Conservation (phyloP, 768 basidiomycete genomes). For the Gymnopilus junonius region DNA sequence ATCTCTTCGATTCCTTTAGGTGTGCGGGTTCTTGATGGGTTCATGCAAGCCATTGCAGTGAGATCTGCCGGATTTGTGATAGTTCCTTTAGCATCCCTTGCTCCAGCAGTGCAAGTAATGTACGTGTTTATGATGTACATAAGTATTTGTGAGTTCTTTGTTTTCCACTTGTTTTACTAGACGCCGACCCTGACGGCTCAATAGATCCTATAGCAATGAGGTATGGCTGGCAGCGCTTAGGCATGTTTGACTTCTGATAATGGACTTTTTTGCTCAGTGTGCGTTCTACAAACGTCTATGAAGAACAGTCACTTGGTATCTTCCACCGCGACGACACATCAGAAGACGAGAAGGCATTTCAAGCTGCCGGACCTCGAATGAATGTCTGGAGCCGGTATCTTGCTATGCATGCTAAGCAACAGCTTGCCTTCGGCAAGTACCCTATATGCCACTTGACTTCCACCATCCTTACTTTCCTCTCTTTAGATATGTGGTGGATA, state of each 20-base stretch:
- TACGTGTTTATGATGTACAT: slow-evolving; percentile 96
- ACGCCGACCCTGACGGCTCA: neutral
- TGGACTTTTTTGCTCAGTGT: slow-evolving; percentile 55
- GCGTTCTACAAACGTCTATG: slow-evolving; percentile 92
- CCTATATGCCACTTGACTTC: neutral
- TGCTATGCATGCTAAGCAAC: slow-evolving; percentile 80
- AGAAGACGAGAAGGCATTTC: slow-evolving; percentile 47
- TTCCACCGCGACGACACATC: slow-evolving; percentile 57
- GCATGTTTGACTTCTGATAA: neutral
- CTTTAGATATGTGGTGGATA: slow-evolving; percentile 96
- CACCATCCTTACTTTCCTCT: neutral
- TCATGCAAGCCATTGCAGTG: slow-evolving; percentile 82
- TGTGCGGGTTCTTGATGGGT: slow-evolving; percentile 69
- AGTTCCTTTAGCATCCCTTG: slow-evolving; percentile 73
- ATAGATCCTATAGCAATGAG: slow-evolving; percentile 83
- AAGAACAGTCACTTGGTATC: slow-evolving; percentile 89
- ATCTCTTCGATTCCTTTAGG: slow-evolving; percentile 74
- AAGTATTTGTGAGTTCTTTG: slow-evolving; percentile 66
- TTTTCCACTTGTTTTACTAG: neutral
- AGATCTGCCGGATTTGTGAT: slow-evolving; percentile 87
- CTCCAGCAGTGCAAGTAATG: slow-evolving; percentile 89
- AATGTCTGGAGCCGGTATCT: slow-evolving; percentile 79
- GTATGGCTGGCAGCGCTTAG: slow-evolving; percentile 34
- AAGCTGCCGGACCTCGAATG: slow-evolving; percentile 50
- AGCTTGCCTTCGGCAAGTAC: slow-evolving; percentile 83